phyloP scores from a whole-genome alignment of 1,284 basidiomycete genomes.

The Ceraceosorus guamensis region DNA sequence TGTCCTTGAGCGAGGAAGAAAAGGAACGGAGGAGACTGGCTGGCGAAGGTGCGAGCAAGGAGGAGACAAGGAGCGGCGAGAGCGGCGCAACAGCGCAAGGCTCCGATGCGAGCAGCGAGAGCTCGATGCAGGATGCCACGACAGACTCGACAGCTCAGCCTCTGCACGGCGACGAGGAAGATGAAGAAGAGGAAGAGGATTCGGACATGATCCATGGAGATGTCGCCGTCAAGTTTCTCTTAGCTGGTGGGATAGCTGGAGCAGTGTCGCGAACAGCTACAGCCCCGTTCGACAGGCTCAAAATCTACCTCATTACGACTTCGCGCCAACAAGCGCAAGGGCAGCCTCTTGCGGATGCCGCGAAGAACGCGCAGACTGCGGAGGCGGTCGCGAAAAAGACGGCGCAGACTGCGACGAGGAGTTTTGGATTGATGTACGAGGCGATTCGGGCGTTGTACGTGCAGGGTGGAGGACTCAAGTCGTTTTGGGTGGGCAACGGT shows the following conservation, averaged over 20 bases:
- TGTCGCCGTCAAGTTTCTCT: constrained; percentile 76
- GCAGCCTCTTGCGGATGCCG: constrained; percentile 8
- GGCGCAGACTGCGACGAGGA: constrained; percentile 47
- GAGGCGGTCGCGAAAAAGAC: constrained; percentile 15
- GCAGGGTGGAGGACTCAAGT: constrained; percentile 67
- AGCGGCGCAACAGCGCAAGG: neutral
- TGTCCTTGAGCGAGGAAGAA: constrained; percentile 26
- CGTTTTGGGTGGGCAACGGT: constrained; percentile 77
- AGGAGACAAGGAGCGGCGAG: constrained; percentile 15
- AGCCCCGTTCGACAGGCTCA: constrained; percentile 93
- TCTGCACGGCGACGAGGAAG: too few species aligned
- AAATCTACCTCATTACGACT: constrained; percentile 86
- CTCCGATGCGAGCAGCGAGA: neutral
- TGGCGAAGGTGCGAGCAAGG: constrained; percentile 1
- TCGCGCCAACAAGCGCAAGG: too few species aligned
- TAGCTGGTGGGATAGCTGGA: constrained; percentile 89
- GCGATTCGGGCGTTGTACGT: constrained; percentile 73
- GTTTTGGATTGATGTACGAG: constrained; percentile 62
- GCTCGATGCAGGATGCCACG: neutral
- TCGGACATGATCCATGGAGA: constrained; percentile 60
- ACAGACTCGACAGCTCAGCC: too few species aligned
- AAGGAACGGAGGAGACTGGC: constrained; percentile 3
- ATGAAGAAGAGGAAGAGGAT: constrained; percentile 60
- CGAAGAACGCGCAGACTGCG: constrained; percentile 2
- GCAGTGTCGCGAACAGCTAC: constrained; percentile 94